phyloP scores from a whole-genome alignment of 2,329 filamentous ascomycete genomes.

The Nigrospora sphaerica region DNA sequence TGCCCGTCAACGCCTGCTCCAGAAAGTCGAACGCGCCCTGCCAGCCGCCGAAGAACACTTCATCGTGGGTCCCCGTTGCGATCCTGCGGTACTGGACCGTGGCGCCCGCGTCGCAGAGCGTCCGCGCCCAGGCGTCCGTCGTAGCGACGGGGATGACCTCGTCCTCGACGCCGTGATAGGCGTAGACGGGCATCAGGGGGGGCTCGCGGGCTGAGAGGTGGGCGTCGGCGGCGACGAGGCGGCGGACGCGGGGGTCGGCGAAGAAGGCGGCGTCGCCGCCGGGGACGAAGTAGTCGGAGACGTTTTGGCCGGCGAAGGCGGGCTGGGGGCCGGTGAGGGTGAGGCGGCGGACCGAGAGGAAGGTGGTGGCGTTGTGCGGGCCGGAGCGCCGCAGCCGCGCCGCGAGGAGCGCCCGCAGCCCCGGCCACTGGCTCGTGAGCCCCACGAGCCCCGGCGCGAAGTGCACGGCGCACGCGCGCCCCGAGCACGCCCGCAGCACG shows the following conservation, averaged over 20 bases:
- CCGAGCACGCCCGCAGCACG: neutral
- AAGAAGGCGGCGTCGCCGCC: slow-evolving; percentile 23
- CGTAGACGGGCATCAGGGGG: slow-evolving; percentile 36
- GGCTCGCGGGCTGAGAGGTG: slow-evolving; percentile 21
- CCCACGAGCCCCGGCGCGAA: neutral
- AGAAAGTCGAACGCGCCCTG: too few species aligned
- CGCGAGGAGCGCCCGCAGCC: slow-evolving; percentile 13
- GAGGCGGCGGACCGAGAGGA: slow-evolving; percentile 18
- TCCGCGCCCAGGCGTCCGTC: neutral
- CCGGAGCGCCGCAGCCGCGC: slow-evolving; percentile 18
- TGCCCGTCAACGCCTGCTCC: too few species aligned
- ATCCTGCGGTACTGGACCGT: neutral
- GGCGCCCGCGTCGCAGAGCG: neutral
- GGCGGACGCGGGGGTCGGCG: slow-evolving; percentile 9
- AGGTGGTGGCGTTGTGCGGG: slow-evolving; percentile 24
- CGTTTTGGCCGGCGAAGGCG: slow-evolving; percentile 24
- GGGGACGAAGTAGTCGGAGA: slow-evolving; percentile 32
- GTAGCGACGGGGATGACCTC: neutral
- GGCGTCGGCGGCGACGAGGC: neutral
- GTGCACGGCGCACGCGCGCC: neutral
- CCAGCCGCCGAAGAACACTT: neutral
- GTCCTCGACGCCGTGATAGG: slow-evolving; percentile 34
- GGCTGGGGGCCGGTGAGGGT: slow-evolving; percentile 17
- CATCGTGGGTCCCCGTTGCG: neutral
- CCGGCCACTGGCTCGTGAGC: neutral